phyloP scores from a whole-genome alignment of 1,284 basidiomycete genomes.

The Papiliotrema terrestris region DNA sequence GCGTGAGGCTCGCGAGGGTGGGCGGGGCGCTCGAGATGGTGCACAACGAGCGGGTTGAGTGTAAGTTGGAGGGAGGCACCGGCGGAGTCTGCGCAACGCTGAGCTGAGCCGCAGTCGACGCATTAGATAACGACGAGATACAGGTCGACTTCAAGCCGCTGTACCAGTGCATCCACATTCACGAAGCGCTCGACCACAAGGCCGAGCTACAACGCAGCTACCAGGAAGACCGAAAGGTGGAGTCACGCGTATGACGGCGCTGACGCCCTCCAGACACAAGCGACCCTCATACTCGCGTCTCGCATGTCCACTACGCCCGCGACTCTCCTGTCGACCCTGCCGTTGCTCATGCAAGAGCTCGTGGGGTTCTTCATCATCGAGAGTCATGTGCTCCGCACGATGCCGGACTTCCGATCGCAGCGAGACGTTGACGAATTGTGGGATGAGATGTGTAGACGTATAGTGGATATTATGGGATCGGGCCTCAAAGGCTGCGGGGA shows the following conservation, averaged over 20 bases:
- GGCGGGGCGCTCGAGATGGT: conserved; percentile 93
- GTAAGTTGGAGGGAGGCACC: conserved; percentile 56
- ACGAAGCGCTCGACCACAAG: conserved; percentile 82
- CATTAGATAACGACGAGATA: conserved; percentile 84
- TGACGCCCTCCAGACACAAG: conserved; percentile 65
- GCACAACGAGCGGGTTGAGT: conserved; percentile 90
- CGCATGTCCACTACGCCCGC: conserved; percentile 48
- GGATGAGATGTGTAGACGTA: conserved; percentile 78
- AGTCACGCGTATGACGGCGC: conserved; percentile 9
- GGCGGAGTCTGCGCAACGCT: not conserved
- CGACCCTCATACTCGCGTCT: conserved; percentile 83
- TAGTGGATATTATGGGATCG: conserved; percentile 71
- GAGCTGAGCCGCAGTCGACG: conserved; percentile 62
- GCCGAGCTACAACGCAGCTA: conserved; percentile 88
- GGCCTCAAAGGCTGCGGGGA: conserved; percentile 74
- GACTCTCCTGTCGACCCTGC: conserved; percentile 52
- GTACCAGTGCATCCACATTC: conserved; percentile 97
- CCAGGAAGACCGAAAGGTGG: conserved; percentile 88
- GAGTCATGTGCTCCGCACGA: conserved; percentile 83
- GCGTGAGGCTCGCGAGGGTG: conserved; percentile 67
- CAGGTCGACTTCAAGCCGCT: conserved; percentile 90
- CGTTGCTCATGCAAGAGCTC: conserved; percentile 77
- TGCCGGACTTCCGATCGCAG: conserved; percentile 74
- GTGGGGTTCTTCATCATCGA: conserved; percentile 99
- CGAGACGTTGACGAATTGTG: conserved; percentile 93